These are phyloP conservation scores for Cicer bijugum DNA, from an alignment of 306 rosid genomes.

Conservation along the genomic window DNA sequence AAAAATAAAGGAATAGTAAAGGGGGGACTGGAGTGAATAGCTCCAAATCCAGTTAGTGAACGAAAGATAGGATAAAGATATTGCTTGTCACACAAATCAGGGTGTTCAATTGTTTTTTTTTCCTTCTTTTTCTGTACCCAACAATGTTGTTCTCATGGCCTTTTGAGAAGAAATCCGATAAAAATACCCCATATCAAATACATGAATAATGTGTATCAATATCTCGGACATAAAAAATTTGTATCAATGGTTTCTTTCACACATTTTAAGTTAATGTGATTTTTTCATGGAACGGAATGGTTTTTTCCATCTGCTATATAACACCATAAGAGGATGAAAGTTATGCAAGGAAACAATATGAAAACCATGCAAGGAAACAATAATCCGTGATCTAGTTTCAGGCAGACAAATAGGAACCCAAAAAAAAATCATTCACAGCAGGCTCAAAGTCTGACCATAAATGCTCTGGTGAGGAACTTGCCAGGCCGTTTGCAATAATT, in stretches of 20 bases:
- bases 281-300: slow-evolving; percentile 14
- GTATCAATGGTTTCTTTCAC: slow-evolving; percentile 20
- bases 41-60: slow-evolving; percentile 34
- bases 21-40: slow-evolving; percentile 1
- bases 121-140: neutral
- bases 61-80: slow-evolving; percentile 14
- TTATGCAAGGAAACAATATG: slow-evolving; percentile 28
- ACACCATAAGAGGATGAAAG: slow-evolving; percentile 20
- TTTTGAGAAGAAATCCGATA: slow-evolving; percentile 32
- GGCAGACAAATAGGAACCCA: slow-evolving; percentile 33
- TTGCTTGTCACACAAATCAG: slow-evolving; percentile 37
- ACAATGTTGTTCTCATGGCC: slow-evolving; percentile 16
- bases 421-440: slow-evolving; percentile 24
- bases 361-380: slow-evolving; percentile 32
- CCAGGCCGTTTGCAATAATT: slow-evolving; percentile 8
- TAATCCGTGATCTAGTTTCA: slow-evolving; percentile 26
- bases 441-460: slow-evolving; percentile 27
- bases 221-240: slow-evolving; percentile 23
- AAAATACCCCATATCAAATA: slow-evolving; percentile 7
- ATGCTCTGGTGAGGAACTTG: slow-evolving; percentile 18
- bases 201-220: slow-evolving; percentile 6
- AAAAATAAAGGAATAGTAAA: neutral
- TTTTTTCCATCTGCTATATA: slow-evolving; percentile 1
- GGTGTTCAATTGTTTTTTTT: slow-evolving; percentile 2
- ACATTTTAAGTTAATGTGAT: slow-evolving; percentile 18